Base-by-base conservation (phyloP, 768 basidiomycete genomes). In the Cubamyces sp. region DNA sequence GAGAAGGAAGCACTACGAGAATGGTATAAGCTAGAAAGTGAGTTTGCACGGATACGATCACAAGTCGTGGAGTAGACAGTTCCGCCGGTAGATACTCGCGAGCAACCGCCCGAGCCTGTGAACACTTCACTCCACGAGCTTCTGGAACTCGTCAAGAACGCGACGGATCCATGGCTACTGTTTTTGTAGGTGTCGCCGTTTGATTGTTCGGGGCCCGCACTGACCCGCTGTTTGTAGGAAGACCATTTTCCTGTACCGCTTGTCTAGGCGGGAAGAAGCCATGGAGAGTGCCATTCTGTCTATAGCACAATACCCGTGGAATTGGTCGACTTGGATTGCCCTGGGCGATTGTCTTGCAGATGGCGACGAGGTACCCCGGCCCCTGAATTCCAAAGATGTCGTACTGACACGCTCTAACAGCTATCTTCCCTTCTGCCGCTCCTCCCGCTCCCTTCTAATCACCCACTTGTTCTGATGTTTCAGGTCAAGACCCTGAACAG, bases 241-340 rank as follows among this genome's bases (percentile, higher is more conserved):
- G 73, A 91, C 90, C 0, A 75, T 98, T 4, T 87, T 97, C 64
- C 83, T 96, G 56, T 87, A 86, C 47, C 87, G 92, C 14, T 77
- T 96, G 51, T 85, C 86, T 49, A 82, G 91, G 62, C 84, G 94
- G 25, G 87, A 92, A 62, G 91, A 94, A 70, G 94, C 96, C 1
- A 90, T 96, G 14, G 94, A 96, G 71, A 82, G 80, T 66, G 83
- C 86, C 15, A 78, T 97, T 18, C 75, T 85, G 37, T 95, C 94
- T 14, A 87, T 96, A 45, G 80, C 82, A 40, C 81, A 81, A 5
- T 92, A 88, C 69, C 89, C 91, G 14, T 98, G 92, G 87, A 98
- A 98, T 71, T 98, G 96, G 95, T 90, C 91, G 26, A 79, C 87
- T n/a, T 98, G 95, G 95, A 77, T 83, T 8, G 81, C 94, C 45